These are phyloP conservation scores for Quercus variabilis DNA, from an alignment of 306 rosid species.

Conservation along the genomic window DNA sequence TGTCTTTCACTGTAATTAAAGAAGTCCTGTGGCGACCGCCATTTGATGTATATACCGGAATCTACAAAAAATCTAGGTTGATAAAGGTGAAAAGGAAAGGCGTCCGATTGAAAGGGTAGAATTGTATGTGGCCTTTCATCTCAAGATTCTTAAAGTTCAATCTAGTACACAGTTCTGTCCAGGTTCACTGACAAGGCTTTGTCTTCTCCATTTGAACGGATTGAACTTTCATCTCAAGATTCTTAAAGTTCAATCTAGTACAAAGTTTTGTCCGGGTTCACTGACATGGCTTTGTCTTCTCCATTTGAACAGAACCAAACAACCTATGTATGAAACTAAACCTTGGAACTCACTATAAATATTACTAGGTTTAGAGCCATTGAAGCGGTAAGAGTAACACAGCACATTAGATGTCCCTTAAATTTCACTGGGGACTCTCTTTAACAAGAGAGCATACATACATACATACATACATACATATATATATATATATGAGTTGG, in stretches of 20 bases:
- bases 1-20: not conserved
- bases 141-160: not conserved
- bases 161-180: slow-evolving; percentile 32
- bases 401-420: slow-evolving; percentile 4
- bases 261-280: slow-evolving; percentile 47
- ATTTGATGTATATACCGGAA: slow-evolving; percentile 1
- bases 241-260: not conserved
- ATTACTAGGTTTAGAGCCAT: not conserved
- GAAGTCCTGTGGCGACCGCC: not conserved
- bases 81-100: slow-evolving; percentile 12
- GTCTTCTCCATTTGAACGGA: not conserved
- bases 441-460: not conserved
- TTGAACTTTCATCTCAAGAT: not conserved
- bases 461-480: no score
- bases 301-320: not conserved
- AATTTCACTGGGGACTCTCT: slow-evolving; percentile 9
- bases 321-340: not conserved
- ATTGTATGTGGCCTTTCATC: slow-evolving; percentile 17
- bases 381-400: not conserved
- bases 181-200: slow-evolving; percentile 29
- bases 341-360: not conserved
- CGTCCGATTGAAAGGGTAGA: slow-evolving; percentile 14
- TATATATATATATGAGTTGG: no score
- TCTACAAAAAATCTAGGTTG: slow-evolving; percentile 19
- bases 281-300: not conserved